These are phyloP conservation scores for Platanus orientalis DNA, from an alignment of 164 flowering plant genomes.

Conservation along the genomic window DNA sequence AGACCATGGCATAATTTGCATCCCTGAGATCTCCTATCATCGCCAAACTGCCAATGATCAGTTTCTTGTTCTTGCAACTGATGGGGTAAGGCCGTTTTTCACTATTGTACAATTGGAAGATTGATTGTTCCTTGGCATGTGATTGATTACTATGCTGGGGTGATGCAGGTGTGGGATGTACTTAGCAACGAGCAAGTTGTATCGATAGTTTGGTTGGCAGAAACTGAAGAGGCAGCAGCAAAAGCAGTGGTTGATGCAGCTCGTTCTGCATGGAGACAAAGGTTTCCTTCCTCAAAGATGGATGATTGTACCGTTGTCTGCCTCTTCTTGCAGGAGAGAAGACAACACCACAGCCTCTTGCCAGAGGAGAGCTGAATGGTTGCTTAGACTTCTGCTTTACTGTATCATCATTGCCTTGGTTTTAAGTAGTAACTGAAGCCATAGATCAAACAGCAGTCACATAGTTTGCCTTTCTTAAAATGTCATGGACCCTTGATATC, in stretches of 20 bases:
- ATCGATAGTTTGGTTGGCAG: conserved; percentile 43
- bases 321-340: conserved; percentile 42
- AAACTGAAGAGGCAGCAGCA: conserved; percentile 48
- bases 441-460: too few relatives aligned
- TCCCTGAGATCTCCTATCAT: conserved; percentile 52
- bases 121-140: neutral
- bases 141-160: neutral
- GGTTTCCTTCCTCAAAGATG: conserved; percentile 47
- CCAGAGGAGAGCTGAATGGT: too few relatives aligned
- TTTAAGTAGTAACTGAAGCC: too few relatives aligned
- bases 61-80: conserved; percentile 73
- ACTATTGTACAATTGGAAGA: neutral
- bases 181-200: conserved; percentile 58
- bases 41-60: conserved; percentile 45
- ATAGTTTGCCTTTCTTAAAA: too few relatives aligned
- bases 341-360: neutral
- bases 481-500: too few relatives aligned
- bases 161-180: conserved; percentile 44
- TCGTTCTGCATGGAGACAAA: conserved; percentile 44
- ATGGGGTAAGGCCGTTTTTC: conserved; percentile 51
- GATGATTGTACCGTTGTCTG: conserved; percentile 79
- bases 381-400: too few relatives aligned
- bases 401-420: too few relatives aligned
- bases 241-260: conserved; percentile 65
- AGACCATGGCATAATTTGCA: conserved; percentile 54